Base-by-base conservation (phyloP, 305 asterid genomes). In the Salvia sclarea region DNA sequence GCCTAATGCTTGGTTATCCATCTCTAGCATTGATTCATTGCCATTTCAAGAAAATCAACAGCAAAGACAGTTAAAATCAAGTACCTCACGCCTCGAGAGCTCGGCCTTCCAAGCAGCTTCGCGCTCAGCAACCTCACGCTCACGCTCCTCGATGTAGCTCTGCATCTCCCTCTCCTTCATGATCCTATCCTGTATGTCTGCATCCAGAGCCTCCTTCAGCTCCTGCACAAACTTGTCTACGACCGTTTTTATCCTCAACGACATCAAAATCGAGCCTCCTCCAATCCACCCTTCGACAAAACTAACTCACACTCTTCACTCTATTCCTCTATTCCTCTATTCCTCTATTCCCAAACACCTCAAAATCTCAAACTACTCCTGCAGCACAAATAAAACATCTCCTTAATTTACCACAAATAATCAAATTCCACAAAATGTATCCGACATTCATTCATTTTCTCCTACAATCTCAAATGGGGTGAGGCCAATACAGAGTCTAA, bases 101-200 rank as follows among this genome's bases (percentile, higher is more conserved):
- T 94, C 95, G 5, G 97, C 99, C 82, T 94, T 94, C 99, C 99
- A 94, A 61, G 99, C 99, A 43, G 97, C 96, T 84, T 94, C 98
- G 0, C 99, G 94, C 71, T 94, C 99, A 3, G 97, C 96, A 47
- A 94, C 99, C 81, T 94, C 97, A 4, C 99, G 96, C 66, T 94
- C 97, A 5, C 98, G 92, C 70, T 94, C 97, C 74, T 89, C 96
- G 2, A 91, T 94, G 78, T 94, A 94, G 78, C 97, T 89, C 87
- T 94, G 98, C 98, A 94, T 89, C 90, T 94, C 98, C 73, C 97
- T 82, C 74, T 94, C 98, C 85, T 94, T 94, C 98, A 94, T 85
- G 47, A 89, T 84, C 77, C 98, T 79, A 69, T 94, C 98, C 76
- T 91, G 96, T 75, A 91, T 87, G 81, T 94, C 97, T 7, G 96